These are phyloP conservation scores for Stylosanthes scabra DNA, from an alignment of 331 rosid genomes.

Conservation along the genomic window DNA sequence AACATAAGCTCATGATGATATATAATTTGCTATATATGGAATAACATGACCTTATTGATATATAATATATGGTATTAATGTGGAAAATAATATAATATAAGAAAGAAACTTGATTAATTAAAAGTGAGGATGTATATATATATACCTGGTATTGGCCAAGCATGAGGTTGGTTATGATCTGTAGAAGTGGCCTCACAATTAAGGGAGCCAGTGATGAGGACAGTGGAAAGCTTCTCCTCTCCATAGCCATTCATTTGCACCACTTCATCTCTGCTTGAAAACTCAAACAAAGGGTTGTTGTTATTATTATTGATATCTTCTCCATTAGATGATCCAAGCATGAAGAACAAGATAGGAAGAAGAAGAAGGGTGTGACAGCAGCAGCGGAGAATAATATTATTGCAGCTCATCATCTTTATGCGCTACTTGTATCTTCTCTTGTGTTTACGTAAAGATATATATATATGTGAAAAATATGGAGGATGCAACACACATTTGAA, in stretches of 20 bases:
- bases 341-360: conserved; percentile 2
- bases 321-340: conserved; percentile 27
- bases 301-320: conserved; percentile 4
- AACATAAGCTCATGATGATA: background rate
- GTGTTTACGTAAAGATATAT: conserved; percentile 38
- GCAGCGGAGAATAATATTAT: conserved; percentile 26
- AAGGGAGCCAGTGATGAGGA: conserved; percentile 81
- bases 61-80: background rate
- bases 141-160: conserved; percentile 86
- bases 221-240: conserved; percentile 91
- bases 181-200: conserved; percentile 56
- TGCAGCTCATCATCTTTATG: conserved; percentile 47
- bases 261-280: conserved; percentile 67
- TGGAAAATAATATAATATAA: background rate
- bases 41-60: background rate
- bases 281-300: conserved; percentile 41
- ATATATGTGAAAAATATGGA: too few relatives aligned
- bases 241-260: conserved; percentile 88
- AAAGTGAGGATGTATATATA: background rate
- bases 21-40: background rate
- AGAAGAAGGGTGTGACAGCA: conserved; percentile 32
- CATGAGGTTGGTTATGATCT: conserved; percentile 50
- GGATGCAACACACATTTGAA: conserved; percentile 23
- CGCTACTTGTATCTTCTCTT: conserved; percentile 14
- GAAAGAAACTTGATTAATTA: background rate